phyloP scores from a whole-genome alignment of 2,329 filamentous ascomycete species.

The Ilyonectria destructans region DNA sequence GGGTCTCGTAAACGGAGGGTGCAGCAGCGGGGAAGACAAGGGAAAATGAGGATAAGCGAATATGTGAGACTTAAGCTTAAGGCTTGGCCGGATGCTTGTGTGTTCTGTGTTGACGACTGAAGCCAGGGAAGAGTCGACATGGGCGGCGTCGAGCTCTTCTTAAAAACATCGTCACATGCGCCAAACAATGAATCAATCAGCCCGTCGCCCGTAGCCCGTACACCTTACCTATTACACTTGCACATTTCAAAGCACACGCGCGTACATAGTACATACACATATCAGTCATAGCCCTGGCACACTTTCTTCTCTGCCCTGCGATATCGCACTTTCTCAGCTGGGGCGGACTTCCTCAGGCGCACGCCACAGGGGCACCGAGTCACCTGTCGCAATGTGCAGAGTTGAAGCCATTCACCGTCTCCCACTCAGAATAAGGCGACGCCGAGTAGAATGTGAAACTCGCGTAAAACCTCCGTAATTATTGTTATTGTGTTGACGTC shows the following conservation, averaged over 20 bases:
- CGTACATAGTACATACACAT: slow-evolving; percentile 3
- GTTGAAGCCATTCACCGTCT: slow-evolving; percentile 9
- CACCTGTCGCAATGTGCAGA: not conserved
- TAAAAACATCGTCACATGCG: slow-evolving; percentile 20
- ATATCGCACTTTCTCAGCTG: slow-evolving; percentile 12
- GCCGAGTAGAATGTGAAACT: slow-evolving; percentile 10
- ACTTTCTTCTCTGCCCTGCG: not conserved
- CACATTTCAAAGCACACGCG: slow-evolving; percentile 20
- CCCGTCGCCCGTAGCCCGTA: not conserved
- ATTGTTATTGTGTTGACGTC: not conserved
- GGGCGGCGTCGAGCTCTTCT: slow-evolving; percentile 15
- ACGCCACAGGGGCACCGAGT: not conserved
- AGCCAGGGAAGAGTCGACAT: not conserved
- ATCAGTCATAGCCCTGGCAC: not conserved
- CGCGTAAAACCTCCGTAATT: not conserved
- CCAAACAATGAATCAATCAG: slow-evolving; percentile 25
- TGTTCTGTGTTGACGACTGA: not conserved
- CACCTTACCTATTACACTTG: not conserved
- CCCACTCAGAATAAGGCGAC: not conserved
- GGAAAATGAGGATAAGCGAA: not conserved
- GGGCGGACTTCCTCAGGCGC: slow-evolving; percentile 11
- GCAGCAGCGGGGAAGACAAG: not conserved
- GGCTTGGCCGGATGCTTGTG: not conserved
- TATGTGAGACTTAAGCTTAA: not conserved
- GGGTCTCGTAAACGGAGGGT: not conserved